Evolutionary conservation across 805 yeast species (phyloP).

Genomic region (Yamadazyma scolyti): DNA sequence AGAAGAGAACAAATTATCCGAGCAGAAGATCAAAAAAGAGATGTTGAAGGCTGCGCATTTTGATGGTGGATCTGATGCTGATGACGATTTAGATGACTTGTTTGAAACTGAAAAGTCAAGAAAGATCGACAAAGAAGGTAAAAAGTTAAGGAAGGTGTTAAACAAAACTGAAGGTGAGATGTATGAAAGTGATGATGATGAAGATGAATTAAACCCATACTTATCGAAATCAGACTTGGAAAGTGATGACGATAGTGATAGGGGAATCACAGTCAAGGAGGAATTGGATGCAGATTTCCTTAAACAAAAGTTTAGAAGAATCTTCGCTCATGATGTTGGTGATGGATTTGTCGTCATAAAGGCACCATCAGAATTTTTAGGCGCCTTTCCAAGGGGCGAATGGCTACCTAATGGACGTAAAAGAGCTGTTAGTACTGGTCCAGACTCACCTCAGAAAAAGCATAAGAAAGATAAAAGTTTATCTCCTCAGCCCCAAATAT

Average conservation of each 20-base stretch:
- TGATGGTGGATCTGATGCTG: slow-evolving; percentile 53
- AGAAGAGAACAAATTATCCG: slow-evolving; percentile 89
- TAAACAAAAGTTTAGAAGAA: slow-evolving; percentile 10
- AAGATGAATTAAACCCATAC: slow-evolving; percentile 66
- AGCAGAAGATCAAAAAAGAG: slow-evolving; percentile 76
- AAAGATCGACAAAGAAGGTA: slow-evolving; percentile 87
- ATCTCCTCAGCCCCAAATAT: slow-evolving; percentile 12
- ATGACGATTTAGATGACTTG: slow-evolving; percentile 64
- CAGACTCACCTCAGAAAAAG: slow-evolving; percentile 34
- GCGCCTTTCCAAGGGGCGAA: slow-evolving; percentile 70
- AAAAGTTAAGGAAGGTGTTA: slow-evolving; percentile 76
- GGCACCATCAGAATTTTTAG: slow-evolving; percentile 58
- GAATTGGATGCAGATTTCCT: slow-evolving; percentile 25
- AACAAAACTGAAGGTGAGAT: slow-evolving; percentile 85
- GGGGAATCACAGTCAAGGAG: slow-evolving; percentile 29
- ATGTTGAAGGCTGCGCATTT: slow-evolving; percentile 80
- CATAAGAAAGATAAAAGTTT: slow-evolving; percentile 12
- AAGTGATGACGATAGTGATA: slow-evolving; percentile 59
- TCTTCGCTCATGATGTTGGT: slow-evolving; percentile 25
- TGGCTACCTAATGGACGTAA: slow-evolving; percentile 71
- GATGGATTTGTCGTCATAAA: slow-evolving; percentile 54
- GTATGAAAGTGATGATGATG: slow-evolving; percentile 77
- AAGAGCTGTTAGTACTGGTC: slow-evolving; percentile 18
- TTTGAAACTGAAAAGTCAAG: slow-evolving; percentile 59
- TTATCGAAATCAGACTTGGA: slow-evolving; percentile 51